phyloP scores from a whole-genome alignment of 306 rosid genomes.

The Citrullus mucosospermus region DNA sequence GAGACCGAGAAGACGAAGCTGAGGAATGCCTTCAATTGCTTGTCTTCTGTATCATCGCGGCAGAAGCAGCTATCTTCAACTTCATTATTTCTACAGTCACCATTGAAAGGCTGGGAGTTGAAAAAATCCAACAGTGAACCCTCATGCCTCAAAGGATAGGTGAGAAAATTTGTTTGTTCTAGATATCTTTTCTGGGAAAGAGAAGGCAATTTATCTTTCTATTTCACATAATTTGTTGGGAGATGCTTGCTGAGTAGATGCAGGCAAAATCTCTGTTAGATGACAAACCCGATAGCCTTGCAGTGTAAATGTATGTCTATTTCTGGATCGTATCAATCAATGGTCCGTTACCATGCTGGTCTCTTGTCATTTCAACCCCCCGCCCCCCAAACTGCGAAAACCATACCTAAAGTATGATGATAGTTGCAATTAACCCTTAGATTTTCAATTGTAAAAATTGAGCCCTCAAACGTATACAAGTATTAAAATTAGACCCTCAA shows the following conservation, averaged over 20 bases:
- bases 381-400: too few species aligned
- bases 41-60: conserved; percentile 83
- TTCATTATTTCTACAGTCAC: conserved; percentile 82
- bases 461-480: too few species aligned
- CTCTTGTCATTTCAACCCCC: not conserved
- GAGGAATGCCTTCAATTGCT: conserved; percentile 44
- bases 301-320: conserved; percentile 2
- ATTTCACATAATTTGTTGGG: conserved; percentile 7
- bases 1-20: conserved; percentile 72
- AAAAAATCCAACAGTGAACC: conserved; percentile 46
- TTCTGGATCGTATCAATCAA: not conserved
- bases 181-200: not conserved
- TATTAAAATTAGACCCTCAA: too few species aligned
- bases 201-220: not conserved
- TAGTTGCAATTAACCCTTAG: too few species aligned
- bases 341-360: not conserved
- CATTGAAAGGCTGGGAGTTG: conserved; percentile 77
- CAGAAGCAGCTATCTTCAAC: conserved; percentile 84
- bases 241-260: conserved; percentile 11
- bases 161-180: conserved; percentile 17
- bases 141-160: conserved; percentile 67
- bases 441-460: too few species aligned
- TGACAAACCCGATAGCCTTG: conserved; percentile 6
- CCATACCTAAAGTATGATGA: too few species aligned
- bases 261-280: conserved; percentile 5